Conservation (phyloP, 768 basidiomycete species). For the Mrakia frigida region DNA sequence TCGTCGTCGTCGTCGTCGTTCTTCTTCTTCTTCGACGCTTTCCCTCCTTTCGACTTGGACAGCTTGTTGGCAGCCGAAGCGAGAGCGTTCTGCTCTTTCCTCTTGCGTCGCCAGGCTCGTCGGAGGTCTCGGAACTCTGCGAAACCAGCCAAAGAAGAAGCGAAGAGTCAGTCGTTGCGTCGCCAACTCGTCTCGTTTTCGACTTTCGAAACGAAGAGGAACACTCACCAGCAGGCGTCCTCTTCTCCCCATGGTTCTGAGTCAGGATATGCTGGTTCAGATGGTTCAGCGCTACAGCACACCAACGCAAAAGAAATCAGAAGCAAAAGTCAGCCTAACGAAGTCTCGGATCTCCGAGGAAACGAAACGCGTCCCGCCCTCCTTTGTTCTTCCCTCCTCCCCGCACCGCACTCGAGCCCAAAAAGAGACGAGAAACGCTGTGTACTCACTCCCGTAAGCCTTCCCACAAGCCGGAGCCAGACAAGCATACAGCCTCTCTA, state of each 20-base stretch:
- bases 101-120: conserved; percentile 90
- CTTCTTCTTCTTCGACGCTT: not conserved
- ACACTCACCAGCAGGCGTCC: conserved; percentile 76
- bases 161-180: not conserved
- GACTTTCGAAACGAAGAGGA: not conserved
- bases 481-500: conserved; percentile 23
- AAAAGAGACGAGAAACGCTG: not conserved
- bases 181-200: not conserved
- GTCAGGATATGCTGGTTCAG: conserved; percentile 97
- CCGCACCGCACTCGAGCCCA: not conserved
- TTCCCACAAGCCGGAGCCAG: not conserved
- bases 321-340: too few species aligned
- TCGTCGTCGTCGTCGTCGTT: not conserved
- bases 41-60: not conserved
- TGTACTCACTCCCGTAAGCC: conserved; percentile 7
- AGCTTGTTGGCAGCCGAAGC: conserved; percentile 31
- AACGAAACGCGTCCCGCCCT: not conserved
- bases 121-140: conserved; percentile 97
- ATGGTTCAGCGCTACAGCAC: conserved; percentile 67
- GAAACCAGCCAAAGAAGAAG: not conserved
- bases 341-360: not conserved
- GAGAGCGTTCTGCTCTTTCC: conserved; percentile 59
- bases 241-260: conserved; percentile 90
- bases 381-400: not conserved
- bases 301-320: not conserved